Evolutionary conservation across 148 eudicot genomes (phyloP).

Genomic region (Fagopyrum esculentum): DNA sequence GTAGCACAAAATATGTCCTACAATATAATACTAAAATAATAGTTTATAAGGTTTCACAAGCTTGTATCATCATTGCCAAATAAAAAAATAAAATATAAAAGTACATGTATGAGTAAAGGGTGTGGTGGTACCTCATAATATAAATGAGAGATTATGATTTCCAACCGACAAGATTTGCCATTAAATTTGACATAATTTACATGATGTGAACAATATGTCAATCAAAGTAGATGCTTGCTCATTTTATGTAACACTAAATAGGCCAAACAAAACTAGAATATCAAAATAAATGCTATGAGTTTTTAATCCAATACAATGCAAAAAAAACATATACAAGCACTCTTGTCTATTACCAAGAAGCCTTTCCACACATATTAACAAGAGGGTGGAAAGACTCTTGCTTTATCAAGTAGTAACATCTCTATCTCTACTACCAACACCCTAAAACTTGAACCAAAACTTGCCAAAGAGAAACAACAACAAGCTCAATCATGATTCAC

Average conservation of each 20-base stretch:
- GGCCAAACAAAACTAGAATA: background rate
- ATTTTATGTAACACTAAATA: too few species aligned
- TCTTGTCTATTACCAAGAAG: background rate
- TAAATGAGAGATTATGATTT: background rate
- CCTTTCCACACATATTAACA: slow-evolving; percentile 1
- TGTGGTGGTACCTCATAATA: background rate
- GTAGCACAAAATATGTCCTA: too few species aligned
- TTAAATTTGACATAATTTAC: background rate
- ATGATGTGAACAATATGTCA: background rate
- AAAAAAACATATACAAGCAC: background rate
- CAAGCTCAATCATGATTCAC: background rate
- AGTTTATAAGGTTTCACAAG: background rate
- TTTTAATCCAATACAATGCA: background rate
- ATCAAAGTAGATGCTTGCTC: background rate
- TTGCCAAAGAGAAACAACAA: background rate
- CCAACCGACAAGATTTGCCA: background rate
- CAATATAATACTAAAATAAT: too few species aligned
- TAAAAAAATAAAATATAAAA: too few species aligned
- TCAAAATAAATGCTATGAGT: background rate
- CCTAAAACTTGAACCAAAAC: background rate
- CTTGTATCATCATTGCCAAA: background rate
- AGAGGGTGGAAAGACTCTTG: background rate
- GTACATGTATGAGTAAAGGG: too few species aligned
- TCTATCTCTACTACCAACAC: background rate
- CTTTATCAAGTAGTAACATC: background rate